phyloP scores from a whole-genome alignment of 208 protist genomes.

The Lotmaria passim region DNA sequence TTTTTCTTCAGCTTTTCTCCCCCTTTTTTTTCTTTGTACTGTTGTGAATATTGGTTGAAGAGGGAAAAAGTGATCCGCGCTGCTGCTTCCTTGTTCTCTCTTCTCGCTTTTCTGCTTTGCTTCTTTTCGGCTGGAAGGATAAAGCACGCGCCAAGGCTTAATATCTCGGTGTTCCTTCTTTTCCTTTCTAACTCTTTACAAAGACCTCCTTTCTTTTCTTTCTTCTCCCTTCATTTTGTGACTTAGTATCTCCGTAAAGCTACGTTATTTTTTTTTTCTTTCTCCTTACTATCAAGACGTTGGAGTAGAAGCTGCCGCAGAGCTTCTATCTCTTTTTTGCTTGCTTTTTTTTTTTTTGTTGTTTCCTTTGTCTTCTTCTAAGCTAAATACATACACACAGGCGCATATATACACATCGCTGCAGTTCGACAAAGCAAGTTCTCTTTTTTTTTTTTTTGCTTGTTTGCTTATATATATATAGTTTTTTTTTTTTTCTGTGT shows the following conservation, averaged over 20 bases:
- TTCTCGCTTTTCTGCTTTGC: neutral
- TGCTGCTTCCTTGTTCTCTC: neutral
- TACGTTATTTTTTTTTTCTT: neutral
- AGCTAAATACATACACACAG: no score
- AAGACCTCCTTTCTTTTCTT: neutral
- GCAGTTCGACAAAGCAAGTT: no score
- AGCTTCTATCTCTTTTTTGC: neutral
- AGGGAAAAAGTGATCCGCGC: no score
- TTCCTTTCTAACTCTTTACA: neutral
- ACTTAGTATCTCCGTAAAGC: neutral
- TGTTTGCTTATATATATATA: no score
- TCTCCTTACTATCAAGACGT: neutral
- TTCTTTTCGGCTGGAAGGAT: neutral
- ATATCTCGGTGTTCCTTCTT: neutral
- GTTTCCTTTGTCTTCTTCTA: no score
- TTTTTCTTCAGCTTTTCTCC: conserved; percentile 1
- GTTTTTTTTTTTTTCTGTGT: no score
- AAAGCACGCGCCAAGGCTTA: no score
- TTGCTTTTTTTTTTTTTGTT: neutral
- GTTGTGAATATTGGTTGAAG: conserved; percentile 10
- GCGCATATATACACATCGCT: no score
- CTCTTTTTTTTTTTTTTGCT: no score
- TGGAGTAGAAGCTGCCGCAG: neutral
- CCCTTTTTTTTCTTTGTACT: conserved; percentile 14
- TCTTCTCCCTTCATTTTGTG: conserved; percentile 2